Base-by-base conservation (phyloP, 805 yeast genomes). In the Candida quercuum region DNA sequence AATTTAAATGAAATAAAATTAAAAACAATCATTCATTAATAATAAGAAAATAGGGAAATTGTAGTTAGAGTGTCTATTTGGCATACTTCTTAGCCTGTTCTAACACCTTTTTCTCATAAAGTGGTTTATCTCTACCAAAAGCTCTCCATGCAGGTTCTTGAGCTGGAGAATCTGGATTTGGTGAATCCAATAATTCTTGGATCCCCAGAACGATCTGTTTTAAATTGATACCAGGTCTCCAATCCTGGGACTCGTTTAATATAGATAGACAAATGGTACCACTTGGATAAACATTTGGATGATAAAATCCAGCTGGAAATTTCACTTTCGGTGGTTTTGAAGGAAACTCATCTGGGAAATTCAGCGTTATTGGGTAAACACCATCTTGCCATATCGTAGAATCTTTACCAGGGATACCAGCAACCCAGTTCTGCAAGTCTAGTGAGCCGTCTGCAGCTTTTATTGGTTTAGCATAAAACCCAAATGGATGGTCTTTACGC, bases 401-500 rank as follows among this genome's bases (percentile, higher is more conserved):
- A 28, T 77, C 70, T 59, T 85, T 89, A 10, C 99, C 99, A 8
- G 99, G 99, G 38, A 93, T 84, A 19, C 98, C 98, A 14, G 96
- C 94, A 13, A 77, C 78, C 99, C 99, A 93, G 52, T 64, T 72
- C 54, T 84, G 83, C 45, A 93, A 69, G 60, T 93, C 88, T 45
- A 93, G 67, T 0, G 87, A 67, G 3, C 99, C 99, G 54, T 88
- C 95, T 2, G 67, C 53, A n/a, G 71, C 67, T 58, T 85, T 89
- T 19, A 65, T 56, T 12, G 99, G 99, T 55, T 86, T 86, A 27
- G 99, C 99, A 49, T 66, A 89, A 62, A 93, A 93, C 7, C 98
- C 98, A 62, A 89, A 93, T 0, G 99, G 99, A 58, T 93, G 99
- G 59, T 88, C 96, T 59, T 87, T 91, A 50, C 99, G 78, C 99